Base-by-base conservation (phyloP, 1,139 yeast genomes). In the Zygosaccharomyces pseudobailii region DNA sequence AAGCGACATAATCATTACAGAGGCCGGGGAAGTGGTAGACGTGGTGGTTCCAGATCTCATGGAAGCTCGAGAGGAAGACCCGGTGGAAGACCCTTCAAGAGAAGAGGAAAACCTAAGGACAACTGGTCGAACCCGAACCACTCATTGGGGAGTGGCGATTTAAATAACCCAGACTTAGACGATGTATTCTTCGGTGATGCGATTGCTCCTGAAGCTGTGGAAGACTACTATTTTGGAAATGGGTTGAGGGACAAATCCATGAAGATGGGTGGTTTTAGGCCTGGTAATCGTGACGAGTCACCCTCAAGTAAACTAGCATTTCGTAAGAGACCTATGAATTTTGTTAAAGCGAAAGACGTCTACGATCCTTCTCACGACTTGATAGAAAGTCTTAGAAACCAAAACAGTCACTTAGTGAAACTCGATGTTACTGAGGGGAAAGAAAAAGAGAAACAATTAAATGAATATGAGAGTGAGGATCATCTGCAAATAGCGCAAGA, bases 351-450 rank as follows among this genome's bases (percentile, higher is more conserved):
- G 0, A 68, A 70, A 23, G 82, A 81, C 50, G 72, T 73, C 0
- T 85, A 82, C 57, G 89, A 85, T 65, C 94, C 94, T 1, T 76
- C 82, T 23, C 74, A 71, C 33, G 79, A 73, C 20, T 56, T 81
- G 47, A 61, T 71, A 17, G 67, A 70, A 53, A 68, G 66, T 48
- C 49, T 70, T 22, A 61, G 59, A 23, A 58, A 56, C 36, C 45
- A 57, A 38, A 48, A 58, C 32, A 31, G 46, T 10, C 38, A 54
- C 39, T 27, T 19, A 27, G 9, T 23, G 30, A 53, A 51, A 40
- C 40, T 32, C 7, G 27, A 36, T 21, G 21, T 21, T 20, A 8
- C 37, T 17, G 37, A 42, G 20, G 36, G 41, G 21, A 20, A 45
- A 36, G 45, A 45, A 41, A 45, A 30, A 3, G 17, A 2, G 17